Evolutionary conservation across 2,329 filamentous ascomycete species (phyloP).

Genomic region (Aquanectria penicillioides): DNA sequence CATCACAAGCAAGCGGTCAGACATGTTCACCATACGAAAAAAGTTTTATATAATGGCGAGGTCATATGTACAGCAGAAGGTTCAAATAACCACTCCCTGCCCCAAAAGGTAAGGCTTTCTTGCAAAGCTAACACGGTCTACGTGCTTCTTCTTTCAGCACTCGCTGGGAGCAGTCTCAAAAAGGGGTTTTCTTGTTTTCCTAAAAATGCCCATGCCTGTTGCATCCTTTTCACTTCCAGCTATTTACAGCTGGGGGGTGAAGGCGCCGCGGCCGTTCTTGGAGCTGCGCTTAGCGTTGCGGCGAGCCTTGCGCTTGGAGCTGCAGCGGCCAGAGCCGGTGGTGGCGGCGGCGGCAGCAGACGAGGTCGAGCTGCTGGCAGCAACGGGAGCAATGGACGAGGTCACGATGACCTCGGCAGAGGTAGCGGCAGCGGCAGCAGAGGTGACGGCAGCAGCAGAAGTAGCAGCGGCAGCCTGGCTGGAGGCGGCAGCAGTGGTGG

Average conservation of each 20-base stretch:
- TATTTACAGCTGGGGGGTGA: conserved; percentile 18
- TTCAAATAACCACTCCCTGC: conserved; percentile 32
- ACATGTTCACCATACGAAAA: no score
- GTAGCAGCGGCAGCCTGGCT: conserved; percentile 21
- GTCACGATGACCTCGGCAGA: conserved; percentile 2
- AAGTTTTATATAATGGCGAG: conserved; percentile 18
- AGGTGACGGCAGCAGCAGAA: conserved; percentile 2
- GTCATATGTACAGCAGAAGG: conserved; percentile 44
- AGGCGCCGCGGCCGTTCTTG: conserved; percentile 40
- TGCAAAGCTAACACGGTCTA: conserved; percentile 31
- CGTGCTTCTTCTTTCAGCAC: conserved; percentile 22
- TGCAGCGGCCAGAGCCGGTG: not conserved
- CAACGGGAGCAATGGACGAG: conserved; percentile 6
- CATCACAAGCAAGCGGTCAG: no score
- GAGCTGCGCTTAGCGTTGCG: conserved; percentile 37
- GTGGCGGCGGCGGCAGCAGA: conserved; percentile 20
- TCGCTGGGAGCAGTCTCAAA: conserved; percentile 3
- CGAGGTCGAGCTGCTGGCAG: conserved; percentile 18
- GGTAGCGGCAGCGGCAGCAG: conserved; percentile 6
- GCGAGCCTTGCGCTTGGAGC: conserved; percentile 16
- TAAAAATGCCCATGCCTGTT: not conserved
- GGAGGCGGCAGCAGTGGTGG: conserved; percentile 10
- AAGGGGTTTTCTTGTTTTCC: not conserved
- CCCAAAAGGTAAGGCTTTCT: conserved; percentile 25
- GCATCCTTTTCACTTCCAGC: not conserved